These are phyloP conservation scores for Yamadazyma laniorum DNA, from an alignment of 805 yeast genomes.

Conservation along the genomic window DNA sequence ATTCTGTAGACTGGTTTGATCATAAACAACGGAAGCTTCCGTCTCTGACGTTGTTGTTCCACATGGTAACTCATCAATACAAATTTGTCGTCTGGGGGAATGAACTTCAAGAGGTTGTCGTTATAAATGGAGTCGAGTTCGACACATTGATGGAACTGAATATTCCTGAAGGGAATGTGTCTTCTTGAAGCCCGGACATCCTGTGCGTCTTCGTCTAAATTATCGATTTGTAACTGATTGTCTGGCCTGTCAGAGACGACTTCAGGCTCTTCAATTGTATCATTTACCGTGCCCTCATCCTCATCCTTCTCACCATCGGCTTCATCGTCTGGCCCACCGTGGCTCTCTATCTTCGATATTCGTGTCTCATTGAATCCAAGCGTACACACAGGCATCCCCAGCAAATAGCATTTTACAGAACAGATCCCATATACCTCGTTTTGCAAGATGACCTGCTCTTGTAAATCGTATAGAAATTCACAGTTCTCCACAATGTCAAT, in stretches of 20 bases:
- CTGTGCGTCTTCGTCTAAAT: conserved; percentile 14
- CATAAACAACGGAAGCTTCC: conserved; percentile 44
- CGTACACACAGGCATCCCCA: conserved; percentile 45
- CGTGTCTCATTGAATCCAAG: conserved; percentile 40
- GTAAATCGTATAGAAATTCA: conserved; percentile 37
- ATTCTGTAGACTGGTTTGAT: conserved; percentile 37
- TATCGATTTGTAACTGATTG: conserved; percentile 7
- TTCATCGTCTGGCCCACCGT: conserved; percentile 14
- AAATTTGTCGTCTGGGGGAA: conserved; percentile 74
- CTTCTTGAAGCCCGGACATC: conserved; percentile 3
- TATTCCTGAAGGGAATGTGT: conserved; percentile 34
- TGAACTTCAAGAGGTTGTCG: conserved; percentile 67
- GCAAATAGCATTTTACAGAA: conserved; percentile 36
- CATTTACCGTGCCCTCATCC: conserved; percentile 12
- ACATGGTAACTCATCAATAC: conserved; percentile 38
- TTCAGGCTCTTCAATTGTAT: conserved; percentile 9
- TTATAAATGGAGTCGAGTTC: conserved; percentile 65
- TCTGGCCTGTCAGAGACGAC: conserved; percentile 3
- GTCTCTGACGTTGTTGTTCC: conserved; percentile 38
- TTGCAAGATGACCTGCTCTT: conserved; percentile 21
- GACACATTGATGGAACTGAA: conserved; percentile 66
- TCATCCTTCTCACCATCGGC: conserved; percentile 12
- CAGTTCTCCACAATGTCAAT: conserved; percentile 40
- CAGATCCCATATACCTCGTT: conserved; percentile 38
- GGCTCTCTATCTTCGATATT: conserved; percentile 25